These are phyloP conservation scores for Mycena sanguinolenta DNA, from an alignment of 768 basidiomycete species.

Conservation along the genomic window DNA sequence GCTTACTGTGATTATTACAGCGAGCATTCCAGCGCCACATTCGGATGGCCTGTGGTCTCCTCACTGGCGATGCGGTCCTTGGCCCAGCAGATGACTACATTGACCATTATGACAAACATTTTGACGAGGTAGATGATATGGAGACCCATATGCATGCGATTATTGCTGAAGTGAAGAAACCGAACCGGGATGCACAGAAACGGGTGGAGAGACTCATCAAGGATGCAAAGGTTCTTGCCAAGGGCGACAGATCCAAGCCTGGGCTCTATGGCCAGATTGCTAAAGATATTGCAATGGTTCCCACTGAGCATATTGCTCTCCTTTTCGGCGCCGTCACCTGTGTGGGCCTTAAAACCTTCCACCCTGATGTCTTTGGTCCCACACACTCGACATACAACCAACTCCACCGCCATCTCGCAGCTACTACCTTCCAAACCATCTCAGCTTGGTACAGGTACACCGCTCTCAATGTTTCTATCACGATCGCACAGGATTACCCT, in stretches of 20 bases:
- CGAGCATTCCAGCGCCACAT: not conserved
- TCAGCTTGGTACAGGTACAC: slow-evolving; percentile 6
- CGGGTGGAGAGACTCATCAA: not conserved
- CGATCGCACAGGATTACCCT: not conserved
- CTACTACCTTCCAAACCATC: slow-evolving; percentile 9
- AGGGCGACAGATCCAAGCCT: not conserved
- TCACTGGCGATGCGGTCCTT: not conserved
- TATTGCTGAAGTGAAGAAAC: not conserved
- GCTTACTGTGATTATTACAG: not conserved
- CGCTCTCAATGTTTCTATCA: not conserved
- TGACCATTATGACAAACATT: not conserved
- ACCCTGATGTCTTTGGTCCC: slow-evolving; percentile 15
- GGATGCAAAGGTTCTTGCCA: not conserved
- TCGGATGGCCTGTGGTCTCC: not conserved
- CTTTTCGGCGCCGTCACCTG: not conserved
- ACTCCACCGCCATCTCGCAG: slow-evolving; percentile 20
- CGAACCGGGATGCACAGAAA: not conserved
- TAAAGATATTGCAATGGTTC: not conserved
- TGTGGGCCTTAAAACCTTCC: slow-evolving; percentile 6
- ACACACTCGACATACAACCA: slow-evolving; percentile 20
- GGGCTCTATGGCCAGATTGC: not conserved
- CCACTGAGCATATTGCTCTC: not conserved
- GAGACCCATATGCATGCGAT: not conserved
- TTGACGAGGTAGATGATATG: not conserved
- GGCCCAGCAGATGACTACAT: not conserved